A percentile compares a stretch with the other conserved stretches of the same genome.
phyloP scores from a whole-genome alignment of 208 protist genomes.

The Leishmania gerbilli region DNA sequence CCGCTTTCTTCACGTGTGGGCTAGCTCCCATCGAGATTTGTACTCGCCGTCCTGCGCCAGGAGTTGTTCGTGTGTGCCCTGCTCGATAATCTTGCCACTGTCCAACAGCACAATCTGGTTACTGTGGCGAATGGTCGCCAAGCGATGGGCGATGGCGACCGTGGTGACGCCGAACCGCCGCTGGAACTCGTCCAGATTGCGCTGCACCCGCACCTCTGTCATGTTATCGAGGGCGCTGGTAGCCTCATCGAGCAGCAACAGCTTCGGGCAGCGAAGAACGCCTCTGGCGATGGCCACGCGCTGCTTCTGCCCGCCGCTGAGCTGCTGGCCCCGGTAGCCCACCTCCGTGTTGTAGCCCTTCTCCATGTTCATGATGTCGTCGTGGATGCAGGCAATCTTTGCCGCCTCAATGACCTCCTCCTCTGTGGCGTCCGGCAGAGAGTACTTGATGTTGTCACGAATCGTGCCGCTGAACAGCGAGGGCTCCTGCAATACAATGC shows the following conservation, averaged over 20 bases:
- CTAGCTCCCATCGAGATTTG: slow-evolving; percentile 70
- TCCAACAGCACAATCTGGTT: slow-evolving; percentile 80
- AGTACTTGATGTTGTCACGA: slow-evolving; percentile 74
- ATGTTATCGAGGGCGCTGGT: slow-evolving; percentile 83
- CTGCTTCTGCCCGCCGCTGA: slow-evolving; percentile 76
- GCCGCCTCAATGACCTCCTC: slow-evolving; percentile 48
- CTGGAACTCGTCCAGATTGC: slow-evolving; percentile 54
- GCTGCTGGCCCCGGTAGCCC: slow-evolving; percentile 56
- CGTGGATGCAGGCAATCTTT: slow-evolving; percentile 43
- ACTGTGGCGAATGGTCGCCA: slow-evolving; percentile 77
- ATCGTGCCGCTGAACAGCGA: slow-evolving; percentile 78
- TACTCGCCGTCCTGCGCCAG: slow-evolving; percentile 69
- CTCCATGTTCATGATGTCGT: slow-evolving; percentile 31
- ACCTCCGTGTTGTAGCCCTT: slow-evolving; percentile 71
- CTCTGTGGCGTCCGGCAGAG: slow-evolving; percentile 42
- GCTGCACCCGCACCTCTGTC: slow-evolving; percentile 80
- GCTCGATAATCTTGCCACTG: slow-evolving; percentile 74
- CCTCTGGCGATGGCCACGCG: slow-evolving; percentile 75
- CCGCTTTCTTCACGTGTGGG: slow-evolving; percentile 12
- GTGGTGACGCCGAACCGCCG: slow-evolving; percentile 50
- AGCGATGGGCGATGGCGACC: slow-evolving; percentile 83
- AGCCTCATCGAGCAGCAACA: slow-evolving; percentile 85
- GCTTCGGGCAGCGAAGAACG: slow-evolving; percentile 57
- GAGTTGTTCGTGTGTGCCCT: slow-evolving; percentile 76
- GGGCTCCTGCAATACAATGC: slow-evolving; percentile 85